These are phyloP conservation scores for Amaranthus hypochondriacus DNA, from an alignment of 148 eudicot genomes.

Conservation along the genomic window DNA sequence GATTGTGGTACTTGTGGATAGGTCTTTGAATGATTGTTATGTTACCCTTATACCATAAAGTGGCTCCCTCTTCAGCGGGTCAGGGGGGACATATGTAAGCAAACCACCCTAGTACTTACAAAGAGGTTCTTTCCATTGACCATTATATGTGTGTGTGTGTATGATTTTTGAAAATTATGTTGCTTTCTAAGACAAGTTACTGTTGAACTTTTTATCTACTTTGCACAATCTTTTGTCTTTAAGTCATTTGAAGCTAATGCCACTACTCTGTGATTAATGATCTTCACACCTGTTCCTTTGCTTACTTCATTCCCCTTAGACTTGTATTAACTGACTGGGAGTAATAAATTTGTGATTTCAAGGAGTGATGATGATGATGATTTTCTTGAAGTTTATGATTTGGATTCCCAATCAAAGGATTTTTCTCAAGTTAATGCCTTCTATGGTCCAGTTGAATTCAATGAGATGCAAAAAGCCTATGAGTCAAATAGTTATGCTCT, in stretches of 20 bases:
- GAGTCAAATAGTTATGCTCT: constrained; percentile 43
- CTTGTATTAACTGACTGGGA: not conserved
- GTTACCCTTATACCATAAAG: no score
- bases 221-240: not conserved
- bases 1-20: no score
- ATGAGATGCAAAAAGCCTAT: constrained; percentile 40
- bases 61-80: no score
- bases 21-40: no score
- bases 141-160: no score
- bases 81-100: no score
- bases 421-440: constrained; percentile 46
- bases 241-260: not conserved
- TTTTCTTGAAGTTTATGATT: constrained; percentile 45
- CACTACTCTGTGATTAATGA: not conserved
- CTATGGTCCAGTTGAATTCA: constrained; percentile 38
- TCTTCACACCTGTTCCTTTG: not conserved
- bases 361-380: constrained; percentile 68
- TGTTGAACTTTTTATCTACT: not conserved
- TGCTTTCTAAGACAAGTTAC: not conserved
- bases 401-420: constrained; percentile 33
- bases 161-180: no score
- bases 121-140: no score
- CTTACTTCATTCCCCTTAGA: not conserved
- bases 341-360: constrained; percentile 9
- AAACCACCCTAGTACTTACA: no score